Percentiles rank a stretch among this genome's conserved stretches.
Conservation (phyloP, 768 basidiomycete genomes). For the Termitomyces sp. region DNA sequence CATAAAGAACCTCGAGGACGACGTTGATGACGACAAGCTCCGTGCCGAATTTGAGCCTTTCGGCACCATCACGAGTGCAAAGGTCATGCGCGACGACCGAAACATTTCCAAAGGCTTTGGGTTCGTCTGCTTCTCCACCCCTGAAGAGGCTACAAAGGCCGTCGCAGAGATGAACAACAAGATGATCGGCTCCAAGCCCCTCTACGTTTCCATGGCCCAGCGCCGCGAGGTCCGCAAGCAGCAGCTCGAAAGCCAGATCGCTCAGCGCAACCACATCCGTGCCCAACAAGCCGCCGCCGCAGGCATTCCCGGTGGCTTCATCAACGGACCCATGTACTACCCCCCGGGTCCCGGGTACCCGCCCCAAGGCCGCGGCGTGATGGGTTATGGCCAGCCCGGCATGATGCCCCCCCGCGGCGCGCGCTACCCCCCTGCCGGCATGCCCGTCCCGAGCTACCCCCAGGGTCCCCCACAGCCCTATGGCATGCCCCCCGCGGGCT, state of each 20-base stretch:
- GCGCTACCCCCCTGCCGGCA: constrained; percentile 12
- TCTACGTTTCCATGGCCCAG: constrained; percentile 98
- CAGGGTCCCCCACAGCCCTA: constrained; percentile 73
- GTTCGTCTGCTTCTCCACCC: constrained; percentile 97
- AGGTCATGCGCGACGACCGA: constrained; percentile 99
- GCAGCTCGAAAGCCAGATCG: constrained; percentile 97
- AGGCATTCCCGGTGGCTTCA: constrained; percentile 76
- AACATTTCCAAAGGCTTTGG: constrained; percentile 93
- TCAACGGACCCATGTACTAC: constrained; percentile 87
- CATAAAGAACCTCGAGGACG: constrained; percentile 99
- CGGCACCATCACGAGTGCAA: constrained; percentile 96
- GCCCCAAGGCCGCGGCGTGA: constrained; percentile 73
- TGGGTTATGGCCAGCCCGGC: constrained; percentile 81
- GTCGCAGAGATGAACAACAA: constrained; percentile 99
- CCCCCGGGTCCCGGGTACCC: constrained; percentile 79
- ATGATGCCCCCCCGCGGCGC: constrained; percentile 78
- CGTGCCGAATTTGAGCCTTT: constrained; percentile 95
- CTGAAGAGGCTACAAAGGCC: constrained; percentile 98
- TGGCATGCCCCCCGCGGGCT: constrained; percentile 51
- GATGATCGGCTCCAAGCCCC: constrained; percentile 97
- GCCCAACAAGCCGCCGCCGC: constrained; percentile 94
- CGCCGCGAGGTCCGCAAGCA: constrained; percentile 97
- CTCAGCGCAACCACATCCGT: constrained; percentile 95
- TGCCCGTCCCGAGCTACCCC: constrained; percentile 21
- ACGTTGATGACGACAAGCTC: constrained; percentile 96